These are phyloP conservation scores for Cordyceps militaris DNA, from an alignment of 2,329 filamentous ascomycete genomes.

Conservation along the genomic window DNA sequence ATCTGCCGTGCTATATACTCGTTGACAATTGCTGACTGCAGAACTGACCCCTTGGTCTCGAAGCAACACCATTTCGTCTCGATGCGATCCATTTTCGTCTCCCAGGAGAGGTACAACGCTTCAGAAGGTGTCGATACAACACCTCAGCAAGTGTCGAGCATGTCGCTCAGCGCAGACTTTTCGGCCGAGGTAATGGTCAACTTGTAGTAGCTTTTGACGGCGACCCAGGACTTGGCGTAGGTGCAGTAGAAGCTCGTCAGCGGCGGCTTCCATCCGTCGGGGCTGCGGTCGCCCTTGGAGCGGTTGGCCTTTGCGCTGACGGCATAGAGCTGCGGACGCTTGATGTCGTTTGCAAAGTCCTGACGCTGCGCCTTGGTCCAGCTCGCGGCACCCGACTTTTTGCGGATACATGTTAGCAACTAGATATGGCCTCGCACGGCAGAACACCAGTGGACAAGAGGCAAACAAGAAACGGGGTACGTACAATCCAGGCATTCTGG, in stretches of 20 bases:
- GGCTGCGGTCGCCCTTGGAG: conserved; percentile 63
- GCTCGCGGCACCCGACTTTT: conserved; percentile 58
- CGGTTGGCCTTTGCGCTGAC: conserved; percentile 74
- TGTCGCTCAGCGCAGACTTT: conserved; percentile 58
- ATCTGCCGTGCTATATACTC: conserved; percentile 3
- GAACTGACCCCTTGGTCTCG: too few relatives aligned
- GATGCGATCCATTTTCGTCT: too few relatives aligned
- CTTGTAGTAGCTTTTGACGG: conserved; percentile 67
- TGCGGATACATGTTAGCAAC: too few relatives aligned
- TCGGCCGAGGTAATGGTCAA: conserved; percentile 65
- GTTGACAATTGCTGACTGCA: not conserved
- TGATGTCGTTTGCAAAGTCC: conserved; percentile 70
- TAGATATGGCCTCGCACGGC: not conserved
- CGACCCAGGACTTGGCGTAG: conserved; percentile 70
- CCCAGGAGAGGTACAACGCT: too few relatives aligned
- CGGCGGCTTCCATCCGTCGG: conserved; percentile 71
- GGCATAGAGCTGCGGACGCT: conserved; percentile 68
- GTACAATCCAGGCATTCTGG: conserved; percentile 69
- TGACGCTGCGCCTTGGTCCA: conserved; percentile 65
- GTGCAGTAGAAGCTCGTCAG: conserved; percentile 65
- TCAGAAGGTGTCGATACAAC: too few relatives aligned
- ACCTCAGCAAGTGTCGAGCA: conserved; percentile 54
- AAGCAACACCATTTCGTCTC: too few relatives aligned
- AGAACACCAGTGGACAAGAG: not conserved
- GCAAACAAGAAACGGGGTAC: conserved; percentile 18